Base-by-base conservation (phyloP, 2,329 filamentous ascomycete genomes). In the Curvularia lunata region DNA sequence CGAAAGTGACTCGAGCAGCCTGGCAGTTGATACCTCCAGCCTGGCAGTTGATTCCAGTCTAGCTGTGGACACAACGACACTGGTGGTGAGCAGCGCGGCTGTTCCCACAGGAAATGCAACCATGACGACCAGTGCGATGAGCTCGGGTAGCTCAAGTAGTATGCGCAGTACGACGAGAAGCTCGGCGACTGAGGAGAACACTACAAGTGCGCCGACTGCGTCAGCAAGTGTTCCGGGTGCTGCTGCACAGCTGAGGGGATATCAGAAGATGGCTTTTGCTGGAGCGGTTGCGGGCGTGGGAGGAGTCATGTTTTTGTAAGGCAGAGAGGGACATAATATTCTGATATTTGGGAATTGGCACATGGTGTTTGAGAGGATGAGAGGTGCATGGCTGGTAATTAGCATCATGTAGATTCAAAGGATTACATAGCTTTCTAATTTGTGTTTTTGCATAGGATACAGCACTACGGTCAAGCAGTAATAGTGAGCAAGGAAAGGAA, bases 271-370 rank as follows among this genome's bases (percentile, higher is more conserved):
- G 65, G 61, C 62, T 3, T 28, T 65, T 23, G 62, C 42, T 8
- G 66, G 66, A 1, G 65, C 50, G 5, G 46, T 66, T 46, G 63
- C 57, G 8, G 65, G 66, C 13, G 65, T 63, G n/a, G 66, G 60
- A 12, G 66, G 65, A 0, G 58, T 64, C 27, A 18, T 68, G 37
- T 58, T 67, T 38, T 30, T 65, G 7, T 67, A 46, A 58, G 18
- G 34, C 5, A n/a, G 16, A 37, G 16, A 8, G 16, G 2, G 25
- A 3, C 5, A 5, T 37, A n/a, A 30, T 21, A 6, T 19, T 3
- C 1, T n/a, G 18, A 13, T 16, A 2, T 16, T 34, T 34, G 18
- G 9, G 38, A 3, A 13, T 27, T 28, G 27, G 16, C 16, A 19
- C 16, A 4, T 18, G 18, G 27, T 10, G 18, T n/a, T 10, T 16